Evolutionary conservation across 2,329 filamentous ascomycete genomes (phyloP).

Genomic region (Nothomitra cinnamomea): DNA sequence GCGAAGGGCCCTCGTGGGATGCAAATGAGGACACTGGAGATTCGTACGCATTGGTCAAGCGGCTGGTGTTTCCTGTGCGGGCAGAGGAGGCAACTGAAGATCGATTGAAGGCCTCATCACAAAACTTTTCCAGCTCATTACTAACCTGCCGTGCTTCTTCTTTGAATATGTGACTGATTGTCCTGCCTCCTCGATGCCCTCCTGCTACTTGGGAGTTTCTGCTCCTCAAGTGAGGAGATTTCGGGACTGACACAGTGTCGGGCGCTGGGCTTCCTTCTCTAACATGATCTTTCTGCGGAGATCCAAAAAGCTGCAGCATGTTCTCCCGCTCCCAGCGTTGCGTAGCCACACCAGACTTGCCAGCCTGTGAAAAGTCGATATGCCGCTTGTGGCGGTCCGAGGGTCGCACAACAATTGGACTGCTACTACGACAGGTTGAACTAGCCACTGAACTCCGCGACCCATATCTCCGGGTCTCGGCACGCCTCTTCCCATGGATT

Average conservation of each 20-base stretch:
- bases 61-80: conserved; percentile 26
- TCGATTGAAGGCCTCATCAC: conserved; percentile 55
- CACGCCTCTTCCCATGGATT: conserved; percentile 15
- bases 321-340: background rate
- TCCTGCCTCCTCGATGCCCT: conserved; percentile 15
- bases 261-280: conserved; percentile 5
- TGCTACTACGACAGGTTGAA: conserved; percentile 29
- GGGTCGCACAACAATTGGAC: conserved; percentile 22
- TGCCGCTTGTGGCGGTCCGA: conserved; percentile 34
- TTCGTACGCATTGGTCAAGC: conserved; percentile 24
- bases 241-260: conserved; percentile 25
- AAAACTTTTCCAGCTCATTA: conserved; percentile 70
- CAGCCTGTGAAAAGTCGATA: conserved; percentile 36
- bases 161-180: conserved; percentile 37
- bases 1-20: conserved; percentile 14
- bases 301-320: background rate
- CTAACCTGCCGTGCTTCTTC: conserved; percentile 76
- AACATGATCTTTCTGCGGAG: background rate
- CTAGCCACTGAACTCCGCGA: conserved; percentile 27
- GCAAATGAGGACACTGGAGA: conserved; percentile 31
- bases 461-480: conserved; percentile 15
- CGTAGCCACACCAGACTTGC: background rate
- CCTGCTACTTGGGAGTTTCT: conserved; percentile 13
- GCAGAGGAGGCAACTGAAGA: conserved; percentile 20
- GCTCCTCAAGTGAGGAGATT: conserved; percentile 23